Evolutionary conservation across 768 basidiomycete species (phyloP).

Genomic region (Serendipita sp.): DNA sequence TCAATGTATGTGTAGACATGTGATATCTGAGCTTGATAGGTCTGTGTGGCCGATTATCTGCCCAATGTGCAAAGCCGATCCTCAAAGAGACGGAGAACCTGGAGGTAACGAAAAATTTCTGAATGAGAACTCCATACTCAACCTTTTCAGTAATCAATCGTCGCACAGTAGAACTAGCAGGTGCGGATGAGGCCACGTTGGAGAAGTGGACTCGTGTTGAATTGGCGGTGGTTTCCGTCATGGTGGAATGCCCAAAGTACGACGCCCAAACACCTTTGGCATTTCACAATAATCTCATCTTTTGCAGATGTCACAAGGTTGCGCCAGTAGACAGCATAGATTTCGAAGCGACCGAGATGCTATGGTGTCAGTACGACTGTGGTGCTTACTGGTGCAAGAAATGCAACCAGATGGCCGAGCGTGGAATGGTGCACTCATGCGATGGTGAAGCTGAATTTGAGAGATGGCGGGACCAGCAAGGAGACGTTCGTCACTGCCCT

Average conservation of each 20-base stretch:
- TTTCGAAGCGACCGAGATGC: not conserved
- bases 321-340: not conserved
- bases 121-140: not conserved
- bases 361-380: constrained; percentile 1
- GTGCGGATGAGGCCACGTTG: not conserved
- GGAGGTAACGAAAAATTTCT: constrained; percentile 16
- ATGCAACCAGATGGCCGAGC: not conserved
- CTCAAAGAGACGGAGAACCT: constrained; percentile 13
- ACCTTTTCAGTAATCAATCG: not conserved
- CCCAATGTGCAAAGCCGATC: constrained; percentile 32
- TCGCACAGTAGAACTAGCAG: not conserved
- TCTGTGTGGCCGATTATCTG: constrained; percentile 44
- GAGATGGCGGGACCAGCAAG: not conserved
- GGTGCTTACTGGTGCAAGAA: constrained; percentile 3
- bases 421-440: not conserved
- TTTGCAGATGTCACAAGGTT: not conserved
- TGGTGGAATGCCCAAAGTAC: not conserved
- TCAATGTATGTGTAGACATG: constrained; percentile 30
- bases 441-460: constrained; percentile 1
- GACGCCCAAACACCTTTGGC: not conserved
- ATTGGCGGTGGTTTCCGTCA: not conserved
- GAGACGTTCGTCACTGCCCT: not conserved
- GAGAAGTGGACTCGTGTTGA: not conserved
- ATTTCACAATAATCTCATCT: not conserved
- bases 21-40: constrained; percentile 31